Evolutionary conservation across 352 stramenopile species (phyloP).

Genomic region (Phytopythium aichiense): DNA sequence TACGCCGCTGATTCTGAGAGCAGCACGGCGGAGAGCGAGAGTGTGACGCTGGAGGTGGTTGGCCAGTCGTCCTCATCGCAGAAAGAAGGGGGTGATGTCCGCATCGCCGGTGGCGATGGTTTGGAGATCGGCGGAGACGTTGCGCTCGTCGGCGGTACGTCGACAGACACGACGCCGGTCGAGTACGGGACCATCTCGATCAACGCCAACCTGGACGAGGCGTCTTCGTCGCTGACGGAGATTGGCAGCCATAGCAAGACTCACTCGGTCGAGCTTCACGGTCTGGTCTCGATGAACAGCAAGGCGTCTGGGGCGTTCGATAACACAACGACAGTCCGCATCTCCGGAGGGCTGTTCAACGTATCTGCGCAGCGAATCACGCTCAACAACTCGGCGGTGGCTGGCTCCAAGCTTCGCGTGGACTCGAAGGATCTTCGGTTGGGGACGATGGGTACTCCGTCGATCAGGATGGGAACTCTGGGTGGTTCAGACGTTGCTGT

Average conservation of each 20-base stretch:
- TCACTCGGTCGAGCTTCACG: slow-evolving; percentile 54
- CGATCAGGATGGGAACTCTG: slow-evolving; percentile 24
- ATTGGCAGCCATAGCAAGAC: slow-evolving; percentile 50
- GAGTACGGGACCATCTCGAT: slow-evolving; percentile 42
- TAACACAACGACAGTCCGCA: slow-evolving; percentile 36
- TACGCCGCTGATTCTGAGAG: slow-evolving; percentile 8
- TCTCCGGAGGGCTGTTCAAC: slow-evolving; percentile 36
- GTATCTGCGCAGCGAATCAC: slow-evolving; percentile 38
- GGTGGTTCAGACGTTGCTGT: slow-evolving; percentile 20
- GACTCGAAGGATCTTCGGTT: slow-evolving; percentile 39
- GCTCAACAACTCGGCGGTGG: slow-evolving; percentile 39
- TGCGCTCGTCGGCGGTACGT: slow-evolving; percentile 37
- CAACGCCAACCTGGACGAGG: slow-evolving; percentile 45
- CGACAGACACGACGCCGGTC: slow-evolving; percentile 16
- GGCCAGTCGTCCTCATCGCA: slow-evolving; percentile 49
- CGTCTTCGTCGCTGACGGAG: slow-evolving; percentile 42
- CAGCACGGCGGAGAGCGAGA: slow-evolving; percentile 14
- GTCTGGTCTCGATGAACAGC: slow-evolving; percentile 50
- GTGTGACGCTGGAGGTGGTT: slow-evolving; percentile 38
- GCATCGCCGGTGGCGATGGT: slow-evolving; percentile 50
- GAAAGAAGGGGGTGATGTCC: slow-evolving; percentile 45
- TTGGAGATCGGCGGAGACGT: slow-evolving; percentile 40
- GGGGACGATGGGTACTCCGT: slow-evolving; percentile 22
- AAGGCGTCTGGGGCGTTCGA: slow-evolving; percentile 25
- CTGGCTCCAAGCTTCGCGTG: slow-evolving; percentile 30